A percentile compares a stretch with the other conserved stretches of the same genome.
Conservation (phyloP, 805 yeast species). For the Lipomyces yamadae region DNA sequence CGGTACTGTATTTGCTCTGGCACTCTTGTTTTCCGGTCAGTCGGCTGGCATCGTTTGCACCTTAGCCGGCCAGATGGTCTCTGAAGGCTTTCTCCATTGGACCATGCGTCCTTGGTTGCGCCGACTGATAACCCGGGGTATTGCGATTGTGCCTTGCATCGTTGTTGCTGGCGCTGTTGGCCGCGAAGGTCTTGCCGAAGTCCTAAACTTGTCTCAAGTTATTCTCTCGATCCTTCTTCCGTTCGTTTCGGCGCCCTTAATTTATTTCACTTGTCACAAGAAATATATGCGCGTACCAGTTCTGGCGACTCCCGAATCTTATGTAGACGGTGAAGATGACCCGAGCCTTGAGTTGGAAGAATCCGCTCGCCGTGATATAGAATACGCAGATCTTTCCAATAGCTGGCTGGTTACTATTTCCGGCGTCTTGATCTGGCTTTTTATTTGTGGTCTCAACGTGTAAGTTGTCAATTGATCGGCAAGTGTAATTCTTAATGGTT, state of each 20-base stretch:
- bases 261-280: constrained; percentile 76
- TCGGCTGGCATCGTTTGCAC: constrained; percentile 94
- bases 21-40: constrained; percentile 82
- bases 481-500: too few species aligned
- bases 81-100: constrained; percentile 91
- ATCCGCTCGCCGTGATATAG: constrained; percentile 6
- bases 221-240: constrained; percentile 82
- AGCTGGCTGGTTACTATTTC: constrained; percentile 59
- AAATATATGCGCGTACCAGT: constrained; percentile 59
- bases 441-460: constrained; percentile 71
- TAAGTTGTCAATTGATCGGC: constrained; percentile 46
- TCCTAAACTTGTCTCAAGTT: constrained; percentile 86
- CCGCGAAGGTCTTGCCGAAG: constrained; percentile 67
- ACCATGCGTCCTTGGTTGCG: constrained; percentile 77
- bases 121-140: constrained; percentile 73
- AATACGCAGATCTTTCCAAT: constrained; percentile 52
- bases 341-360: constrained; percentile 18
- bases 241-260: constrained; percentile 80
- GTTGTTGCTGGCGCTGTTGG: constrained; percentile 74
- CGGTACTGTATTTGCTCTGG: constrained; percentile 84
- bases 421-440: constrained; percentile 68
- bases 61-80: constrained; percentile 85
- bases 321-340: constrained; percentile 24
- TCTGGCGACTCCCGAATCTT: constrained; percentile 26
- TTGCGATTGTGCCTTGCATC: constrained; percentile 82